Percentiles rank a stretch among this genome's conserved stretches.
phyloP scores from a whole-genome alignment of 495 filamentous ascomycete species.

The Aspergillus incahuasiensis region DNA sequence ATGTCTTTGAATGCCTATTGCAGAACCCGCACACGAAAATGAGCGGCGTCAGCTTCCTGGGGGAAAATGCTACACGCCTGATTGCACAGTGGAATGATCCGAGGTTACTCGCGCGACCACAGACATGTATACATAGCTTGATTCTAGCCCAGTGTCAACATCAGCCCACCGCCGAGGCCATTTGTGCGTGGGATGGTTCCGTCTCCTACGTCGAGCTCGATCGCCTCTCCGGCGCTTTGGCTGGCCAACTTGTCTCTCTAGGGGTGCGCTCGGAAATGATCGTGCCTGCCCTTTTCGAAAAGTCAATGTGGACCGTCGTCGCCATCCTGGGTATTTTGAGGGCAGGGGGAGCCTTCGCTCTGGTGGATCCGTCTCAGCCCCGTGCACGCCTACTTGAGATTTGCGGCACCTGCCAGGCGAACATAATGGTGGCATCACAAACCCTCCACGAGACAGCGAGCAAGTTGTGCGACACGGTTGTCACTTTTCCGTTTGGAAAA shows the following conservation, averaged over 20 bases:
- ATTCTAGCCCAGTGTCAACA: no score
- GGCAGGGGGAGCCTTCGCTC: constrained; percentile 42
- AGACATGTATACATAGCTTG: no score
- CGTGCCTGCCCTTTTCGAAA: constrained; percentile 43
- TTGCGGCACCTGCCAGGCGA: constrained; percentile 14
- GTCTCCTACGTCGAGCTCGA: constrained; percentile 21
- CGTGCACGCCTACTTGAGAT: constrained; percentile 28
- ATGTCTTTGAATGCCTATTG: no score
- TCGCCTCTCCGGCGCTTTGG: neutral
- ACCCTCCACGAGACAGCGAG: no score
- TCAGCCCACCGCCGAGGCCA: no score
- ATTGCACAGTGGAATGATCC: no score
- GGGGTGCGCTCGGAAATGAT: constrained; percentile 28
- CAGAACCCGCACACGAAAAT: no score
- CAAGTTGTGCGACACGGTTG: no score
- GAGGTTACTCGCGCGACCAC: no score
- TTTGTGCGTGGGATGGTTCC: constrained; percentile 16
- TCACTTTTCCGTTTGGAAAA: no score
- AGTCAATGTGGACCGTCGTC: constrained; percentile 35
- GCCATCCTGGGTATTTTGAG: constrained; percentile 40
- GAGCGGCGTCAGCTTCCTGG: no score
- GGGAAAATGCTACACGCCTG: no score
- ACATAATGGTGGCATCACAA: neutral
- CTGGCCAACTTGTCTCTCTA: constrained; percentile 24
- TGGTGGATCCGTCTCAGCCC: constrained; percentile 37